These are phyloP conservation scores for Cryptosporidium baileyi DNA, from an alignment of 169 alveolate genomes.

Conservation along the genomic window DNA sequence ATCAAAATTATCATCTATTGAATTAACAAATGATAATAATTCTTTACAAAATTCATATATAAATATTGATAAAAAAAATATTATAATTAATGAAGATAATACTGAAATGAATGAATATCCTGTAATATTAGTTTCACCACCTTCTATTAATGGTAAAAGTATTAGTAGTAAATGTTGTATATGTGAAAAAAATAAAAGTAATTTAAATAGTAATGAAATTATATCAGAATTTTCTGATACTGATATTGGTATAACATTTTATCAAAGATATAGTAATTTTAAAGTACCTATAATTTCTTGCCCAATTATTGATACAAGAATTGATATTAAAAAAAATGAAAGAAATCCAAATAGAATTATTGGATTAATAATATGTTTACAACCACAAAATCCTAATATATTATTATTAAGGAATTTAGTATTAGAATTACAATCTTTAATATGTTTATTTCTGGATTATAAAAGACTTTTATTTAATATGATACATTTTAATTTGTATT, in stretches of 20 bases:
- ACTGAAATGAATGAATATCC: constrained; percentile 41
- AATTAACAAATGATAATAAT: neutral
- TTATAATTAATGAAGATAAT: neutral
- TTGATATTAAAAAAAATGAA: neutral
- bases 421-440: constrained; percentile 16
- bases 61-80: neutral
- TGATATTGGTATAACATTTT: neutral
- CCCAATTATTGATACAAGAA: constrained; percentile 25
- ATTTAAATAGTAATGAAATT: neutral
- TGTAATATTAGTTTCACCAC: constrained; percentile 61
- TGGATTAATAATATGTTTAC: constrained; percentile 44
- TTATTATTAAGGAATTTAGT: constrained; percentile 6
- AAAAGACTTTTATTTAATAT: neutral
- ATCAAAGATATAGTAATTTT: constrained; percentile 58
- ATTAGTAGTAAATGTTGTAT: constrained; percentile 27
- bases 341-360: neutral
- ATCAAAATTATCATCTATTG: neutral
- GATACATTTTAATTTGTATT: neutral
- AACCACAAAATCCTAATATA: constrained; percentile 69
- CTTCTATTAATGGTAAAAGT: neutral
- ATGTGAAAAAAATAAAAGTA: constrained; percentile 27
- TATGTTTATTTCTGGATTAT: constrained; percentile 19
- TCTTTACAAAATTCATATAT: neutral
- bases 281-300: constrained; percentile 50
- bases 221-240: constrained; percentile 25